Conservation (phyloP, 2,329 filamentous ascomycete species). For the Zasmidium citrigriseum region DNA sequence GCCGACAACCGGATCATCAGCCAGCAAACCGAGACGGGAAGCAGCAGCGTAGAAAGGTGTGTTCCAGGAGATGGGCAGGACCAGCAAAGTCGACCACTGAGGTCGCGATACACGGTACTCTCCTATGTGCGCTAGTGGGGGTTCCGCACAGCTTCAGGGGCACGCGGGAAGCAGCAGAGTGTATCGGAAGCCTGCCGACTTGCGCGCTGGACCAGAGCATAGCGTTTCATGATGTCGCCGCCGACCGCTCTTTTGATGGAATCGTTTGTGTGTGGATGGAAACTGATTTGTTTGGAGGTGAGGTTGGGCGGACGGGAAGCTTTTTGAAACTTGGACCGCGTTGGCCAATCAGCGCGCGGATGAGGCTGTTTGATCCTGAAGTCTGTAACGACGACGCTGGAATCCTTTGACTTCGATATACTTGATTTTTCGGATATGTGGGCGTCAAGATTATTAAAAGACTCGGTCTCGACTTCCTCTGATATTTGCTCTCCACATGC, state of each 20-base stretch:
- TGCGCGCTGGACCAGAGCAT: not conserved
- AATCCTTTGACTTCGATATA: not conserved
- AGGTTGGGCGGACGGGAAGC: not conserved
- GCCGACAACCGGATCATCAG: not conserved
- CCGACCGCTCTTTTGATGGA: not conserved
- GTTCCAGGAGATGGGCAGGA: constrained; percentile 1
- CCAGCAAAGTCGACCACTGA: not conserved
- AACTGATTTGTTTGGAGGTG: not conserved
- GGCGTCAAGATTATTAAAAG: not conserved
- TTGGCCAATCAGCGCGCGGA: no score
- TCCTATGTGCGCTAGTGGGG: not conserved
- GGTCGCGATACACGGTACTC: not conserved
- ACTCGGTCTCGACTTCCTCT: no score
- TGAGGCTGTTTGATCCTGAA: not conserved
- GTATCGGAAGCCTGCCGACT: not conserved
- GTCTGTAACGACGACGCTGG: not conserved
- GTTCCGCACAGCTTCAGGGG: not conserved
- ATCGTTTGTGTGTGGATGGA: not conserved
- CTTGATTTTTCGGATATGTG: not conserved
- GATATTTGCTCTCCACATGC: no score
- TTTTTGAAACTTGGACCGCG: not conserved
- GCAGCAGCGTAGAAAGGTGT: not conserved
- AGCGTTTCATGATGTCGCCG: not conserved
- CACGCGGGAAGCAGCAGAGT: not conserved
- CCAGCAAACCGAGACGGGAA: not conserved